Evolutionary conservation across 2,329 filamentous ascomycete species (phyloP).

Genomic region (Penicillium sclerotiorum): DNA sequence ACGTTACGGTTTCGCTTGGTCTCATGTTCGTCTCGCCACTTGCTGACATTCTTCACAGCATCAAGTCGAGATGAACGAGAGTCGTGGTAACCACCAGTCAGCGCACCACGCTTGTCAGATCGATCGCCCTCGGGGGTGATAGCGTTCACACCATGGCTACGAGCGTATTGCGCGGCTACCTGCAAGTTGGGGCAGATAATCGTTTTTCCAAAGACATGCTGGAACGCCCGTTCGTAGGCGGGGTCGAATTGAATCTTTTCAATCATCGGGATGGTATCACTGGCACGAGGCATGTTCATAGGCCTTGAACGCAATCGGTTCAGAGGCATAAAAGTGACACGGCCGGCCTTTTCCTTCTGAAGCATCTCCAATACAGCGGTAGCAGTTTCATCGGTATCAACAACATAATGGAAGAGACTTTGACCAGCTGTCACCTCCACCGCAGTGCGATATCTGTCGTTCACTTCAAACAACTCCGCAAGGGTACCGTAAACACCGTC

Average conservation of each 20-base stretch:
- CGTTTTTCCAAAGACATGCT: slow-evolving; percentile 93
- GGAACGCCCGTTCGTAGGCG: slow-evolving; percentile 80
- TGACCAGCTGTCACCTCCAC: slow-evolving; percentile 91
- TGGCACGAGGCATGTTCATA: slow-evolving; percentile 78
- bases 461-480: slow-evolving; percentile 87
- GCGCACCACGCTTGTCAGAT: slow-evolving; percentile 89
- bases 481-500: slow-evolving; percentile 89
- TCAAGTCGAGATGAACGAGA: slow-evolving; percentile 83
- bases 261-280: slow-evolving; percentile 84
- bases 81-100: slow-evolving; percentile 94
- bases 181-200: slow-evolving; percentile 90
- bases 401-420: slow-evolving; percentile 93
- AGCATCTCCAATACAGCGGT: slow-evolving; percentile 78
- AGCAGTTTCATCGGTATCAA: slow-evolving; percentile 87
- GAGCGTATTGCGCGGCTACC: slow-evolving; percentile 85
- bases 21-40: slow-evolving; percentile 75
- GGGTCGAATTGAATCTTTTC: slow-evolving; percentile 80
- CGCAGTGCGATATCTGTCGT: slow-evolving; percentile 80
- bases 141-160: slow-evolving; percentile 86
- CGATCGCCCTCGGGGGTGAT: slow-evolving; percentile 95
- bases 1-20: slow-evolving; percentile 63
- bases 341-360: slow-evolving; percentile 76
- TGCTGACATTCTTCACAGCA: slow-evolving; percentile 73
- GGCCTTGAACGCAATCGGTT: slow-evolving; percentile 74
- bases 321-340: slow-evolving; percentile 93